These are phyloP conservation scores for Saturnispora silvae DNA, from an alignment of 805 yeast genomes.

Conservation along the genomic window DNA sequence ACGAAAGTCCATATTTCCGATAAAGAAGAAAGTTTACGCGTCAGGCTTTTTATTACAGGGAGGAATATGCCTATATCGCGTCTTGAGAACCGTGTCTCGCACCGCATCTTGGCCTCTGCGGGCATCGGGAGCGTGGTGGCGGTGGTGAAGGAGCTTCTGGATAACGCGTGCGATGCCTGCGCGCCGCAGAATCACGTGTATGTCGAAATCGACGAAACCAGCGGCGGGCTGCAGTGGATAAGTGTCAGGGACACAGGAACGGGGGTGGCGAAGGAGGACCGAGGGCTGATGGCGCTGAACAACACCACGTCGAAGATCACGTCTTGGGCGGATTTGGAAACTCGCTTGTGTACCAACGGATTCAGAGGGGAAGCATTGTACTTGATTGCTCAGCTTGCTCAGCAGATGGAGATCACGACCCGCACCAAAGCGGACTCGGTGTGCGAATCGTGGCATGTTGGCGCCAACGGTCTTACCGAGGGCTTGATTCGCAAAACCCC, in stretches of 20 bases:
- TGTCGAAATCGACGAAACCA: slow-evolving; percentile 29
- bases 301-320: slow-evolving; percentile 34
- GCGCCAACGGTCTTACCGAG: slow-evolving; percentile 19
- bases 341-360: slow-evolving; percentile 29
- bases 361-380: slow-evolving; percentile 42
- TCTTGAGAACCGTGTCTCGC: slow-evolving; percentile 16
- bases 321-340: slow-evolving; percentile 21
- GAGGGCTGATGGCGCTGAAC: slow-evolving; percentile 28
- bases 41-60: background rate
- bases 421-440: slow-evolving; percentile 22
- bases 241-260: slow-evolving; percentile 31
- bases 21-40: slow-evolving; percentile 6
- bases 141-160: slow-evolving; percentile 32
- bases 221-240: slow-evolving; percentile 27
- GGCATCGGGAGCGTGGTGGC: slow-evolving; percentile 27
- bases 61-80: slow-evolving; percentile 15
- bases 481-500: slow-evolving; percentile 18
- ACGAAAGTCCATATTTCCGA: slow-evolving; percentile 9
- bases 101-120: slow-evolving; percentile 20
- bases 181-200: slow-evolving; percentile 16
- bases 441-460: slow-evolving; percentile 29
- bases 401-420: slow-evolving; percentile 24
- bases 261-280: slow-evolving; percentile 26
- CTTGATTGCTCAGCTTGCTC: slow-evolving; percentile 26
- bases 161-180: slow-evolving; percentile 31